Percentiles rank a stretch among this genome's conserved stretches.
Conservation (phyloP, 73 alveolate species). For the Tetrahymena thermophila region DNA sequence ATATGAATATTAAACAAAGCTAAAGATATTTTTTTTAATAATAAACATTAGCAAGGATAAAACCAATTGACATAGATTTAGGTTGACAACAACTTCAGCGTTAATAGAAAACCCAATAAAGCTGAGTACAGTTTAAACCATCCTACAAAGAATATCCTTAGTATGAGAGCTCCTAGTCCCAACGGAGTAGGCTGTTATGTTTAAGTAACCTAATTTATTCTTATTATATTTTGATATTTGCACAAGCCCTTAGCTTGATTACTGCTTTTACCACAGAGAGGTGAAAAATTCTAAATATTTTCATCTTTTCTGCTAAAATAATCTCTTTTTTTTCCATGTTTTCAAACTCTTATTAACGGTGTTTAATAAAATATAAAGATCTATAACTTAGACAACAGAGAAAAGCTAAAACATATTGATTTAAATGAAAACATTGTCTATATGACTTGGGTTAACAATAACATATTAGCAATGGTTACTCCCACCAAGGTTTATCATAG, state of each 20-base stretch:
- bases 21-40: not conserved
- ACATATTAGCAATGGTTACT: slow-evolving; percentile 68
- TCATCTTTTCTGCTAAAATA: not conserved
- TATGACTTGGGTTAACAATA: slow-evolving; percentile 71
- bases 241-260: not conserved
- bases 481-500: slow-evolving; percentile 66
- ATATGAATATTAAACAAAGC: not conserved
- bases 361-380: slow-evolving; percentile 23
- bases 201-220: not conserved
- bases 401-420: slow-evolving; percentile 64
- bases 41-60: not conserved
- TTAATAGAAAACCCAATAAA: slow-evolving; percentile 88
- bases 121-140: slow-evolving; percentile 97
- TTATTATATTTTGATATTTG: not conserved
- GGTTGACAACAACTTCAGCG: slow-evolving; percentile 51
- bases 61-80: slow-evolving; percentile 33
- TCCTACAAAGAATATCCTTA: slow-evolving; percentile 85
- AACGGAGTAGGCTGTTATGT: slow-evolving; percentile 12
- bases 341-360: not conserved
- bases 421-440: slow-evolving; percentile 63
- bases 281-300: slow-evolving; percentile 43
- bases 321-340: not conserved
- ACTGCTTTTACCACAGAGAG: not conserved
- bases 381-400: slow-evolving; percentile 65
- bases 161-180: slow-evolving; percentile 75